phyloP scores from a whole-genome alignment of 2,329 filamentous ascomycete genomes.

The Fusarium albidum region DNA sequence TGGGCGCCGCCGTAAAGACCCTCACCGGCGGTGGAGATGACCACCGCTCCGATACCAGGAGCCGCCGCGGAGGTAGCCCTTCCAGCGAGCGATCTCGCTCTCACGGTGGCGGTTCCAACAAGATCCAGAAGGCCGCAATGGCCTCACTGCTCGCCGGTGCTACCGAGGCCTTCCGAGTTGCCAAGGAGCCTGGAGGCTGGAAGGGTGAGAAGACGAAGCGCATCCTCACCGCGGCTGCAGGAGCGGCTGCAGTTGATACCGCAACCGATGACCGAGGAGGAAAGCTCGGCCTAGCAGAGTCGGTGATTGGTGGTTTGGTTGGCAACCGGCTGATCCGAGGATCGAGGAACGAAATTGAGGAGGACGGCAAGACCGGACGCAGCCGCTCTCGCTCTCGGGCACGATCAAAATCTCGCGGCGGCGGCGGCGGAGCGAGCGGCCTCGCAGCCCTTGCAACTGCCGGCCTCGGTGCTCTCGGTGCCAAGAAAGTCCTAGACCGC shows the following conservation, averaged over 20 bases:
- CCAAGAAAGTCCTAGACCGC: constrained; percentile 65
- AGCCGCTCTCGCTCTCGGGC: constrained; percentile 75
- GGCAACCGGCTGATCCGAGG: constrained; percentile 89
- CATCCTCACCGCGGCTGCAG: constrained; percentile 84
- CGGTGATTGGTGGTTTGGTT: constrained; percentile 87
- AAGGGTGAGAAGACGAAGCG: constrained; percentile 91
- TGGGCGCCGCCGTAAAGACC: constrained; percentile 68
- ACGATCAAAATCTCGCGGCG: constrained; percentile 60
- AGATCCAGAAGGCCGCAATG: constrained; percentile 87
- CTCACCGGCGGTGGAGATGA: constrained; percentile 60
- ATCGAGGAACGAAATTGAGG: constrained; percentile 71
- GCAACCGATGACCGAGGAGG: constrained; percentile 77
- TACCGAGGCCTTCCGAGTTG: constrained; percentile 88
- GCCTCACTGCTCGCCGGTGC: constrained; percentile 90
- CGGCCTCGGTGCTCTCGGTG: constrained; percentile 66
- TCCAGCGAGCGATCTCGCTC: constrained; percentile 64
- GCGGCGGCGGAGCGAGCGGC: constrained; percentile 53
- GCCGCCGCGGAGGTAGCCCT: constrained; percentile 55
- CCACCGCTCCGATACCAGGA: constrained; percentile 52
- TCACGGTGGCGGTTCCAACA: constrained; percentile 58
- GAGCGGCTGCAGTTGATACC: constrained; percentile 86
- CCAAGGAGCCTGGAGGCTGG: constrained; percentile 90
- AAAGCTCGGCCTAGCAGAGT: constrained; percentile 85
- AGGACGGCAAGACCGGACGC: constrained; percentile 65
- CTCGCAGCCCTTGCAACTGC: constrained; percentile 71